Evolutionary conservation across 257 asterid species (phyloP), one percentile per base, ranked within the genome.

Genomic region (Scutellaria barbata): DNA sequence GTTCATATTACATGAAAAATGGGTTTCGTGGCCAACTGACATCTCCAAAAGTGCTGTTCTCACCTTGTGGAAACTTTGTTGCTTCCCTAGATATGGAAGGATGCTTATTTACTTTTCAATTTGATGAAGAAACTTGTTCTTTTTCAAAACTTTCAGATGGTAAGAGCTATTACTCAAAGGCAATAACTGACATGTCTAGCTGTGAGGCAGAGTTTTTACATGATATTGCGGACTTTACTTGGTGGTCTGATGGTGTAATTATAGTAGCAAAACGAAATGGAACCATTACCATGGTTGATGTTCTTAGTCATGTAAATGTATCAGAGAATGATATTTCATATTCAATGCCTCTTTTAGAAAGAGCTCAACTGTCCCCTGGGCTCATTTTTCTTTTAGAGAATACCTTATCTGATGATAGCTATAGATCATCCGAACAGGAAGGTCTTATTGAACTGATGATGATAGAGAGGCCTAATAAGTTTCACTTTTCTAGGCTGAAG

Each of bases 241-340:
- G 99, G 99, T 94, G 99, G 99, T 89, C 96, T 72, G 85, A 89
- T 71, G 82, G 79, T 74, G 75, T 84, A 70, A 83, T 95, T 82
- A 76, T 84, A 59, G 65, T 88, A 69, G 95, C 87, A 42, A 87
- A 79, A 79, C 77, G 83, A 84, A 85, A 80, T 60, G 95, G 96
- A 55, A 79, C 67, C 63, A 77, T 92, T 71, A 42, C 81, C 58
- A 83, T 91, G 92, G 72, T 91, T 80, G 95, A 87, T 62, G 55
- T 84, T 76, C 77, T 70, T 77, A 79, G 75, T 65, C 81, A 77
- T 70, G 82, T 62, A 48, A 81, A 45, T 69, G 74, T 85, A 52
- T 79, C 85, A 46, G 76, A 83, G 78, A 82, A 74, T 66, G 89
- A 85, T 73, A 74, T 79, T 77, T 63, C 82, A 39, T 88, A 85